Evolutionary conservation across 2,329 filamentous ascomycete genomes (phyloP), one percentile per base, ranked within the genome.

Genomic region (Thelonectria discophora): DNA sequence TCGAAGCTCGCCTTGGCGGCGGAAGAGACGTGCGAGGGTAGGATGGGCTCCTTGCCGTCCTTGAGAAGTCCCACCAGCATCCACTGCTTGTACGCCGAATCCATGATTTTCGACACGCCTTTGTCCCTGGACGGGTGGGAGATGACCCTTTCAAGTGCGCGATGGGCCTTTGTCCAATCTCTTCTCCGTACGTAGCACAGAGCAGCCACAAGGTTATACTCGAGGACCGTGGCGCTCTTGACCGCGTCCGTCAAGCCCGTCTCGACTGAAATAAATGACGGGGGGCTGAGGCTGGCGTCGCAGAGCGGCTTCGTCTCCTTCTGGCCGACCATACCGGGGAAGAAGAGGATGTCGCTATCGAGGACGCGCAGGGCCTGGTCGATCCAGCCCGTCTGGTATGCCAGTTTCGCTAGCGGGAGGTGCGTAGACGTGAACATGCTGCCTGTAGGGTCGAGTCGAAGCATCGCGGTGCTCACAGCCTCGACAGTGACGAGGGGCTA

Each of bases 21-120:
- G 2, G 75, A 62, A 51, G 84, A 82, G 8, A 86, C 84, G 48
- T 86, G 84, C 40, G 82, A 80, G 1, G 91, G 90, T 10, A 87
- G 73, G 0, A 76, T 68, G 2, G 80, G 78, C 5, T 81, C 80
- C 69, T 82, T 86, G 66, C 93, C 94, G 55, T 88, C 80, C 7
- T 86, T 82, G 17, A 99, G 80, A 56, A 97, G 82, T 55, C 88
- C 87, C 10, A 93, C 84, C 15, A 99, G 79, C 9, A 96, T 74
- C 91, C 93, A 97, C 77, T 94, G 96, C 79, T 94, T 96, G 81
- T 97, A 94, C 6, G 92, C 92, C 67, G 97, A 93, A 4, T 91
- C 82, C 90, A 95, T 95, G 52, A 96, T 83, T 74, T 88, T 89
- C 75, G 90, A 94, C 12, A 87, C 82, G 37, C 86, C 83, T 32